Percentiles rank a stretch among this genome's conserved stretches.
These are phyloP conservation scores for Echium plantagineum DNA, from an alignment of 257 asterid genomes.

Conservation along the genomic window DNA sequence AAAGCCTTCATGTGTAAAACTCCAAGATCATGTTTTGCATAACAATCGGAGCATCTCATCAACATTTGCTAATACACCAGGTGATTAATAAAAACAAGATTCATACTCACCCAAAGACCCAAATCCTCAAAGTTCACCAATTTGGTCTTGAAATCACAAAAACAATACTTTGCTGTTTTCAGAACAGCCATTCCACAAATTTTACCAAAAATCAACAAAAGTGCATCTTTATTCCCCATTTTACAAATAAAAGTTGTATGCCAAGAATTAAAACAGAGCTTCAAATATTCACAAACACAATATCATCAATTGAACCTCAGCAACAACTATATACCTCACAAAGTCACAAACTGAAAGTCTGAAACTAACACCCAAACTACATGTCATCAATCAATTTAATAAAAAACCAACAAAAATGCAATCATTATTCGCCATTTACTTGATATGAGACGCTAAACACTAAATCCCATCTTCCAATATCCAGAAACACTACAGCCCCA, in stretches of 20 bases:
- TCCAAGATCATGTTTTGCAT: not conserved
- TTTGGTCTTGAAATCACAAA: not conserved
- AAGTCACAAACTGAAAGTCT: too few relatives aligned
- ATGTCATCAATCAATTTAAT: not conserved
- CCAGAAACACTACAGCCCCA: not conserved
- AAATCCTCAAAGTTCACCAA: not conserved
- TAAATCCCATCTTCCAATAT: too few relatives aligned
- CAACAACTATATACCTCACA: not conserved
- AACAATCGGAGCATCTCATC: not conserved
- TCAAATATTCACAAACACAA: not conserved
- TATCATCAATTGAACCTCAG: not conserved
- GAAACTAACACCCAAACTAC: not conserved
- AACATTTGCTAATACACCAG: too few relatives aligned
- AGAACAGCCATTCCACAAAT: not conserved
- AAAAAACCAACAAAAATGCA: not conserved
- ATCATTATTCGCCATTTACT: not conserved
- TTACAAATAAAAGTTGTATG: too few relatives aligned
- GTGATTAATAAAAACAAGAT: not conserved
- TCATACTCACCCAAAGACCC: not conserved
- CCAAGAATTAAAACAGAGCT: too few relatives aligned
- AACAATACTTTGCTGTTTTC: not conserved
- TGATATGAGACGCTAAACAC: too few relatives aligned
- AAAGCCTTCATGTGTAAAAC: not conserved
- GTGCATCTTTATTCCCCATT: not conserved
- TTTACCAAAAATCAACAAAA: not conserved